Evolutionary conservation across 1,284 basidiomycete genomes (phyloP).

Genomic region (Ceratobasidium sp.): DNA sequence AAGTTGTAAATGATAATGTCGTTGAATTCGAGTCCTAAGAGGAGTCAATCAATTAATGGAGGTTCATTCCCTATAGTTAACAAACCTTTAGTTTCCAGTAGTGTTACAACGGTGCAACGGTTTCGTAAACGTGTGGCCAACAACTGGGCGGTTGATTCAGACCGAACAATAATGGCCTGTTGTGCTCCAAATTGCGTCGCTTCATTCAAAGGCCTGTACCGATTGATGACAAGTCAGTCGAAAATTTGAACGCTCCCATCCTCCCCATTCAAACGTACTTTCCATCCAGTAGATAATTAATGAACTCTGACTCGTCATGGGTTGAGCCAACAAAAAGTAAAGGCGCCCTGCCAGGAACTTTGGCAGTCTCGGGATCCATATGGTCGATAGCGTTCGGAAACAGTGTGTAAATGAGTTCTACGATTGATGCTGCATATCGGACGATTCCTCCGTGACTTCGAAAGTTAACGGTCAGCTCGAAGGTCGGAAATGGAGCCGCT

Average conservation of each 20-base stretch:
- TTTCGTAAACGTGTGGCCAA: conserved; percentile 67
- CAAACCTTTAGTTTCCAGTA: conserved; percentile 23
- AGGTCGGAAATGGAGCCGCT: conserved; percentile 52
- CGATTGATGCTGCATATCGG: conserved; percentile 40
- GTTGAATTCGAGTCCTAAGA: conserved; percentile 71
- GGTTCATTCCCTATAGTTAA: background rate
- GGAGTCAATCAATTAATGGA: no score
- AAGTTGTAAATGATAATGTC: conserved; percentile 77
- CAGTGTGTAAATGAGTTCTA: conserved; percentile 16
- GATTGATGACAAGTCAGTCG: no score
- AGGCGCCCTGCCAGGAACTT: background rate
- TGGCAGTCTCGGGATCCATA: conserved; percentile 24
- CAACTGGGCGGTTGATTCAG: conserved; percentile 62
- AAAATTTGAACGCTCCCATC: no score
- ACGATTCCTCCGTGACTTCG: conserved; percentile 46
- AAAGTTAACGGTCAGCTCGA: conserved; percentile 44
- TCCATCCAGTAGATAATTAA: background rate
- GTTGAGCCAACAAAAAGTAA: background rate
- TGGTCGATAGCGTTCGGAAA: conserved; percentile 44
- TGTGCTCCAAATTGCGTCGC: background rate
- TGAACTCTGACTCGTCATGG: background rate
- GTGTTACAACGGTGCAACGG: conserved; percentile 66
- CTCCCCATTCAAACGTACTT: no score
- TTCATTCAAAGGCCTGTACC: no score
- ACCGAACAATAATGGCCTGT: conserved; percentile 70